Evolutionary conservation across 139 green algal species (phyloP).

Genomic region (Coelastrella sp.): DNA sequence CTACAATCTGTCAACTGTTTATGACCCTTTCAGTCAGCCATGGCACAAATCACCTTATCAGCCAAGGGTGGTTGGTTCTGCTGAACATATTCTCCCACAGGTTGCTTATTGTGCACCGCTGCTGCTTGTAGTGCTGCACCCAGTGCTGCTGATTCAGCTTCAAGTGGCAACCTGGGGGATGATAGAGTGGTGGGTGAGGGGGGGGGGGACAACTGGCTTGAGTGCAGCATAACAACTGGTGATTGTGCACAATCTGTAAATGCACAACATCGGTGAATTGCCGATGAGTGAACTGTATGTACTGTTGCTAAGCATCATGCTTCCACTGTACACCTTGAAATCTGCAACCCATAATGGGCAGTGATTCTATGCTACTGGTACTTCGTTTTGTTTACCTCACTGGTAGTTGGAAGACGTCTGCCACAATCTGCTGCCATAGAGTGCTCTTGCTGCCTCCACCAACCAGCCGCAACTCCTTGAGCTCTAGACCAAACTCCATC

Average conservation of each 20-base stretch:
- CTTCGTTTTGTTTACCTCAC: too few relatives aligned
- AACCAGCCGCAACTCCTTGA: constrained; percentile 75
- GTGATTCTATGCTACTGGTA: too few relatives aligned
- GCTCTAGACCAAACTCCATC: constrained; percentile 55
- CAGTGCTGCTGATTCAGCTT: constrained; percentile 86
- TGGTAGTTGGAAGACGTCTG: constrained; percentile 77
- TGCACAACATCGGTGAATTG: too few relatives aligned
- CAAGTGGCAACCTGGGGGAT: constrained; percentile 62
- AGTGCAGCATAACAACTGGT: too few relatives aligned
- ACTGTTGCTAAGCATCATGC: too few relatives aligned
- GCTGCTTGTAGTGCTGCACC: constrained; percentile 89
- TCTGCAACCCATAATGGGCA: too few relatives aligned
- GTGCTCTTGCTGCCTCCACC: constrained; percentile 84
- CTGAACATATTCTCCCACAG: constrained; percentile 71
- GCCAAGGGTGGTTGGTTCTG: constrained; percentile 61
- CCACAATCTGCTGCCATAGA: constrained; percentile 89
- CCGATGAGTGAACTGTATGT: too few relatives aligned
- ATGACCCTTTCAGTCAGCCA: too few relatives aligned
- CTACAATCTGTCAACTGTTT: background rate
- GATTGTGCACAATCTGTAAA: too few relatives aligned
- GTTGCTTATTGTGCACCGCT: constrained; percentile 61
- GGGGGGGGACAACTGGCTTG: too few relatives aligned
- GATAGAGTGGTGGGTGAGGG: too few relatives aligned
- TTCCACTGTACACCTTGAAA: too few relatives aligned
- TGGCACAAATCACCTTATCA: constrained; percentile 53